Percentiles rank a stretch among this genome's conserved stretches.
Conservation (phyloP, 129 eudicot genomes). For the Kitagawia praeruptora region DNA sequence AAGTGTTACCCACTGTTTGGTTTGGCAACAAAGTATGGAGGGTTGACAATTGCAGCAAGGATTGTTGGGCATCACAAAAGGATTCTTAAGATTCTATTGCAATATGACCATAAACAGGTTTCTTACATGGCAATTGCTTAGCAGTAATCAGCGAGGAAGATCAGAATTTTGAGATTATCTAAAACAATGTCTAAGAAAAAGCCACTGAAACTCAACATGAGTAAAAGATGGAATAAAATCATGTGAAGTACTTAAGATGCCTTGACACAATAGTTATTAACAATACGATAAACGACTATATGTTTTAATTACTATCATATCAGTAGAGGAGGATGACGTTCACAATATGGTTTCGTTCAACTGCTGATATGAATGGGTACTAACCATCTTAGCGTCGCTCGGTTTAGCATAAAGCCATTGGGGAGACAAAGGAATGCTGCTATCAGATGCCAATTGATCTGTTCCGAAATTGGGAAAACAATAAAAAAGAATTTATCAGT, state of each 20-base stretch:
- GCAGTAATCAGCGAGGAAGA: not conserved
- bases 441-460: constrained; percentile 68
- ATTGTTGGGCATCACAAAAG: not conserved
- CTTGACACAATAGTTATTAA: not conserved
- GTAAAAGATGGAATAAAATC: no score
- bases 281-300: not conserved
- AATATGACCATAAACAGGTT: not conserved
- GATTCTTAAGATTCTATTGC: not conserved
- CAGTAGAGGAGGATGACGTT: not conserved
- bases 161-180: not conserved
- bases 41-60: not conserved
- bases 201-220: not conserved
- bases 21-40: not conserved
- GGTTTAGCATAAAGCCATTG: constrained; percentile 98
- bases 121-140: not conserved
- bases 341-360: not conserved
- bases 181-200: no score
- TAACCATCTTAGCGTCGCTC: constrained; percentile 63
- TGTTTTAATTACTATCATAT: not conserved
- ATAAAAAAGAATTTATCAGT: not conserved
- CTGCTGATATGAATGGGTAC: not conserved
- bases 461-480: constrained; percentile 7
- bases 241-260: not conserved
- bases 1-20: not conserved
- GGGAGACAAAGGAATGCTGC: constrained; percentile 91